These are phyloP conservation scores for Candida ipomoeae DNA, from an alignment of 805 yeast genomes.

Conservation along the genomic window DNA sequence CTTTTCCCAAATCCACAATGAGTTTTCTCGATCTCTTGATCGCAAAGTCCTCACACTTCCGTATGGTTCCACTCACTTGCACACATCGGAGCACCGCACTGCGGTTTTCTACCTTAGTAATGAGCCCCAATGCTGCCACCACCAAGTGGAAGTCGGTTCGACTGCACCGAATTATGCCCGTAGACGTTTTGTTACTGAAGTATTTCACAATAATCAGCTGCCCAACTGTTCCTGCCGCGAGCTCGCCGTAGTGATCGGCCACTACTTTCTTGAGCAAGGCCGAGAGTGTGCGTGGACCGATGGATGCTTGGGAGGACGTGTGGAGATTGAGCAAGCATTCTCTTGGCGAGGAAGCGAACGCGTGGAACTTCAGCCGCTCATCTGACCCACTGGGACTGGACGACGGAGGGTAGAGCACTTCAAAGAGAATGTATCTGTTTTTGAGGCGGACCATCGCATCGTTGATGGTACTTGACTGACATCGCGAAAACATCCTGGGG, in stretches of 20 bases:
- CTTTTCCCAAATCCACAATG: conserved; percentile 22
- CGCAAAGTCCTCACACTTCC: conserved; percentile 72
- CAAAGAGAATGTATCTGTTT: conserved; percentile 79
- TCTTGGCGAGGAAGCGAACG: conserved; percentile 28
- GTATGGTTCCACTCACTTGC: conserved; percentile 82
- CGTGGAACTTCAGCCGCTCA: conserved; percentile 15
- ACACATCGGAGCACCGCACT: conserved; percentile 55
- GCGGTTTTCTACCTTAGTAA: conserved; percentile 46
- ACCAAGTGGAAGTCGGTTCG: conserved; percentile 59
- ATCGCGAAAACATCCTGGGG: neutral
- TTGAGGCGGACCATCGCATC: conserved; percentile 78
- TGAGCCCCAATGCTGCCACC: conserved; percentile 61
- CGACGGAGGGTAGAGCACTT: conserved; percentile 60
- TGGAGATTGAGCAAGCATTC: conserved; percentile 46
- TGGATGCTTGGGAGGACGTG: conserved; percentile 43
- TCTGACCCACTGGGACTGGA: conserved; percentile 11
- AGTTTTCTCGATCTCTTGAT: conserved; percentile 43
- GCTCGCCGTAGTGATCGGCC: conserved; percentile 70
- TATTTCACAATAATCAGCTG: conserved; percentile 65
- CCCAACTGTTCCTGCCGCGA: conserved; percentile 64
- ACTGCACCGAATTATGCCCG: conserved; percentile 78
- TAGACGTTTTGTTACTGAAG: conserved; percentile 74
- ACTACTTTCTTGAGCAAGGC: conserved; percentile 53
- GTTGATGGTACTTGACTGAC: neutral
- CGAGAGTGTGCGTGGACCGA: conserved; percentile 49